These are phyloP conservation scores for Pleurotus tuber-regium DNA, from an alignment of 768 basidiomycete genomes.

Conservation along the genomic window DNA sequence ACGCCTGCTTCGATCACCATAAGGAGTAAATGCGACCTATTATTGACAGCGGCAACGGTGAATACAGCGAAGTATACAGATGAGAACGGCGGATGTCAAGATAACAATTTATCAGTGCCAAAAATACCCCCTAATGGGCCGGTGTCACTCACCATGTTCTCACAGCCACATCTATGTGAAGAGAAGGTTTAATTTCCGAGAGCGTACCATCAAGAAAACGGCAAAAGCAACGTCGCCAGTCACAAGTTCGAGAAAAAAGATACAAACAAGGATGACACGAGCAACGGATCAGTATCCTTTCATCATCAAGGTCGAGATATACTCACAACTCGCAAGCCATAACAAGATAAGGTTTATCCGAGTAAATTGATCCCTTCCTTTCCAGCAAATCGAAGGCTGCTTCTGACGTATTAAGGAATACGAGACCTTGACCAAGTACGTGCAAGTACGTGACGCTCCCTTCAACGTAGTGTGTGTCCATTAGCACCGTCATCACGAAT, in stretches of 20 bases:
- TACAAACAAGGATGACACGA: too few relatives aligned
- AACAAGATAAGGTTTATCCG: conserved; percentile 67
- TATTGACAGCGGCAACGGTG: neutral
- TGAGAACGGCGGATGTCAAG: too few relatives aligned
- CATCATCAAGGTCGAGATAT: too few relatives aligned
- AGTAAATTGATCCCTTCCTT: conserved; percentile 67
- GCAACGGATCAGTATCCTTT: too few relatives aligned
- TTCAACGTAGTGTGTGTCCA: too few relatives aligned
- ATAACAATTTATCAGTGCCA: too few relatives aligned
- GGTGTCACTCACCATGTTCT: conserved; percentile 41
- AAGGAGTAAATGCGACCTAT: conserved; percentile 47
- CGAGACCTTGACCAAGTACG: conserved; percentile 61
- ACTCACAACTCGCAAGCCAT: conserved; percentile 74
- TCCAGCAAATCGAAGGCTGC: conserved; percentile 65
- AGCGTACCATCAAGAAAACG: too few relatives aligned
- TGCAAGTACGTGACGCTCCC: conserved; percentile 67
- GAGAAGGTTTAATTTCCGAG: conserved; percentile 13
- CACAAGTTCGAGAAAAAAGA: too few relatives aligned
- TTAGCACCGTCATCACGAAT: conserved; percentile 10
- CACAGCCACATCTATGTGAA: conserved; percentile 38
- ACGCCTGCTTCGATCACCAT: conserved; percentile 59
- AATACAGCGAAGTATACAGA: neutral
- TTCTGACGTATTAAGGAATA: conserved; percentile 64
- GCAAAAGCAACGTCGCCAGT: too few relatives aligned
- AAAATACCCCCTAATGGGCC: too few relatives aligned